These are phyloP conservation scores for Pterocarpus santalinus DNA, from an alignment of 306 rosid genomes.

Conservation along the genomic window DNA sequence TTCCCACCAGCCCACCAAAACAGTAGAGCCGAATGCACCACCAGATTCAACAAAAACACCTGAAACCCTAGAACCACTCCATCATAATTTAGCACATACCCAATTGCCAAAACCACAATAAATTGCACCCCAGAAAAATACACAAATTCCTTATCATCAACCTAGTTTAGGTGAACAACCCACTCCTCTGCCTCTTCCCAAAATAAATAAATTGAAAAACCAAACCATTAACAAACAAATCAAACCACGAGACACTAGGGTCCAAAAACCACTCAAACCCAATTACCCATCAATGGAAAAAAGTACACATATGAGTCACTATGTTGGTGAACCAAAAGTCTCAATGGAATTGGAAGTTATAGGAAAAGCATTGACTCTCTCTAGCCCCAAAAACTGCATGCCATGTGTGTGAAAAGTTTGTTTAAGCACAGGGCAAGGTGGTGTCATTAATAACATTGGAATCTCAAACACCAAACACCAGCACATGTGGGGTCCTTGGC, in stretches of 20 bases:
- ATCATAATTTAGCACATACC: slow-evolving; percentile 43
- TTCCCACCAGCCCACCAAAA: slow-evolving; percentile 42
- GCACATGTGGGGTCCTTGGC: slow-evolving; percentile 72
- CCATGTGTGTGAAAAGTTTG: slow-evolving; percentile 42
- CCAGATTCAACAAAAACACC: slow-evolving; percentile 38
- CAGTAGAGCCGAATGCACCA: slow-evolving; percentile 46
- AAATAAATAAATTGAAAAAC: slow-evolving; percentile 32
- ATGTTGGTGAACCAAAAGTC: slow-evolving; percentile 45
- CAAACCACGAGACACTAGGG: slow-evolving; percentile 50
- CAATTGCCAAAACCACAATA: slow-evolving; percentile 41
- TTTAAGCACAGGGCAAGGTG: slow-evolving; percentile 34
- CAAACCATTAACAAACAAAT: slow-evolving; percentile 43
- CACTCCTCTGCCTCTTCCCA: slow-evolving; percentile 38
- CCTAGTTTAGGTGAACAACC: slow-evolving; percentile 78
- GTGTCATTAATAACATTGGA: slow-evolving; percentile 59
- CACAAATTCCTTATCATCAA: slow-evolving; percentile 39
- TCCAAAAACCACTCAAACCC: slow-evolving; percentile 56
- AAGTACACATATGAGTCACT: slow-evolving; percentile 33
- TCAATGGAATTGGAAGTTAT: slow-evolving; percentile 20
- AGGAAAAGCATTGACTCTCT: slow-evolving; percentile 52
- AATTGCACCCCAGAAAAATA: slow-evolving; percentile 22
- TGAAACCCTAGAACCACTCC: slow-evolving; percentile 69
- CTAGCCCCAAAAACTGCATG: slow-evolving; percentile 44
- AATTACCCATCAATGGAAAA: slow-evolving; percentile 49
- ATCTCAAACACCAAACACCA: slow-evolving; percentile 42